Conservation (phyloP, 495 filamentous ascomycete species). For the Penicillium riverlandense region DNA sequence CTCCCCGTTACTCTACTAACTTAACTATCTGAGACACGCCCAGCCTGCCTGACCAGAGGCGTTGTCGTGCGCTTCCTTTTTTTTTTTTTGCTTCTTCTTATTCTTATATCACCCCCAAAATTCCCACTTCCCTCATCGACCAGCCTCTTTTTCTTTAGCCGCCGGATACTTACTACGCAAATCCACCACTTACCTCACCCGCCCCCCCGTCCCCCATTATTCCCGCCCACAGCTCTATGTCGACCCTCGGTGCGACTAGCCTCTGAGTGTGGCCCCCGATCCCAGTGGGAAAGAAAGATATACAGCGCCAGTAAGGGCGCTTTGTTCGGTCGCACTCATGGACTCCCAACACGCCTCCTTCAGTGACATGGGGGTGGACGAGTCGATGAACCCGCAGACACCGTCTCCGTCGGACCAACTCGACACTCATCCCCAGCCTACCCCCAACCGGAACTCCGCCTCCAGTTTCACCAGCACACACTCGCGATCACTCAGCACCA, state of each 20-base stretch:
- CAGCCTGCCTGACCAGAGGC: too few species aligned
- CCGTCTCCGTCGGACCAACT: constrained; percentile 25
- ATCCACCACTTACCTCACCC: neutral
- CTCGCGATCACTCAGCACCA: constrained; percentile 44
- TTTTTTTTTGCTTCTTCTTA: too few species aligned
- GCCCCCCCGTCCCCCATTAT: neutral
- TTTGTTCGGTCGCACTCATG: constrained; percentile 12
- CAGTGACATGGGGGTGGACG: constrained; percentile 16
- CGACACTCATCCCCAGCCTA: constrained; percentile 20
- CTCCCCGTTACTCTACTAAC: too few species aligned
- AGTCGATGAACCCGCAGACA: constrained; percentile 19
- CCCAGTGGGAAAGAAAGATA: neutral
- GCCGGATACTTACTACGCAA: too few species aligned
- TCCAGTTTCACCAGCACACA: constrained; percentile 31
- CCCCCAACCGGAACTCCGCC: constrained; percentile 23
- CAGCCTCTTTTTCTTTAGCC: constrained; percentile 2
- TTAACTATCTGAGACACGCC: too few species aligned
- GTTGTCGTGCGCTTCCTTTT: too few species aligned
- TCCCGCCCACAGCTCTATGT: neutral
- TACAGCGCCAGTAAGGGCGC: neutral
- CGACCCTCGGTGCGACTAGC: neutral
- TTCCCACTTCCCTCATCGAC: constrained; percentile 8
- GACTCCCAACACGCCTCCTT: constrained; percentile 25
- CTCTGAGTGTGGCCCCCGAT: neutral
- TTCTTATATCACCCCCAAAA: too few species aligned